Conservation (phyloP, 208 protist genomes). For the Leptomonas pyrrhocoris region DNA sequence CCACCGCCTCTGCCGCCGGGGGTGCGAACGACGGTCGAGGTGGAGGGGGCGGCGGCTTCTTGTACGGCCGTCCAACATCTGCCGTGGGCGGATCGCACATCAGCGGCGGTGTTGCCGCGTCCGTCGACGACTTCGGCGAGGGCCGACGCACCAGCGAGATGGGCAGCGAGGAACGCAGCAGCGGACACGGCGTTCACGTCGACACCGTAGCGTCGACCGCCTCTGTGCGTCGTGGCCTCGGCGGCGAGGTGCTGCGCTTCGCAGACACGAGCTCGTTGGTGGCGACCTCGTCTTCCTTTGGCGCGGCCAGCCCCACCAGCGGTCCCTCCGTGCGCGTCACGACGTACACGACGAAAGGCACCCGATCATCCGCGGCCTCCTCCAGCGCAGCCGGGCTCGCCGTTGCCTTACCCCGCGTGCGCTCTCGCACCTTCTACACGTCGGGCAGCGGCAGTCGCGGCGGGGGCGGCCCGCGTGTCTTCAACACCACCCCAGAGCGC, state of each 20-base stretch:
- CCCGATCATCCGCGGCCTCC: background rate
- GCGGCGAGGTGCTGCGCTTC: conserved; percentile 50
- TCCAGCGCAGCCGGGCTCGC: conserved; percentile 8
- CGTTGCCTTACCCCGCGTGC: conserved; percentile 12
- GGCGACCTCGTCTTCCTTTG: conserved; percentile 8
- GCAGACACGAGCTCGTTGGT: conserved; percentile 4
- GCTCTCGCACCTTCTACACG: conserved; percentile 33
- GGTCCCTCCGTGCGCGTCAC: conserved; percentile 11
- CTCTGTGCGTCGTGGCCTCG: conserved; percentile 34
- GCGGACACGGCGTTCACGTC: background rate
- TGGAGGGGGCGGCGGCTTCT: background rate
- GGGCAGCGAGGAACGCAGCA: conserved; percentile 21
- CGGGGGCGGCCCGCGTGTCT: conserved; percentile 31
- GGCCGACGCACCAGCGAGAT: background rate
- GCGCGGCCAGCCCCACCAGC: conserved; percentile 13
- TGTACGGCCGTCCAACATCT: background rate
- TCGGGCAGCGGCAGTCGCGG: conserved; percentile 19
- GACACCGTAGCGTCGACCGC: conserved; percentile 14
- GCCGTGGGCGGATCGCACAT: background rate
- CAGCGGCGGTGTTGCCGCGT: background rate
- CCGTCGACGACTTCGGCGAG: background rate
- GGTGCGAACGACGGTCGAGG: conserved; percentile 1
- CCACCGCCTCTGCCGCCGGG: conserved; percentile 7
- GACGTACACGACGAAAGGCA: conserved; percentile 22
- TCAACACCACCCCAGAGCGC: conserved; percentile 76